These are phyloP conservation scores for Tuber microsphaerosporum DNA, from an alignment of 495 filamentous ascomycete genomes.

Conservation along the genomic window DNA sequence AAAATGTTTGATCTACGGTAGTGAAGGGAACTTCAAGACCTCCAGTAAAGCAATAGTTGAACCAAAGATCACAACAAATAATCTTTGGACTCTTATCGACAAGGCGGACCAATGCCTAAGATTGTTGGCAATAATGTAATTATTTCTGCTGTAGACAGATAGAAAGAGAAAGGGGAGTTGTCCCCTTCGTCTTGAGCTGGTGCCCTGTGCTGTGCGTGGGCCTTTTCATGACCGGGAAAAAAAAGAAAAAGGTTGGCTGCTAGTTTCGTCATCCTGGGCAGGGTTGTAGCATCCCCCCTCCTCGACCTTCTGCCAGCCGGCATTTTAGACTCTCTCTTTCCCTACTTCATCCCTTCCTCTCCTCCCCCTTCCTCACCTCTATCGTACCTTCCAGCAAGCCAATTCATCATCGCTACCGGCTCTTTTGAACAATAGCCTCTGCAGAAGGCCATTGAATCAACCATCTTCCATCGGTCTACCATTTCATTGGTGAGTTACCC, in stretches of 20 bases:
- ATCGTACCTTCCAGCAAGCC: conserved; percentile 18
- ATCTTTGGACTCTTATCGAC: background rate
- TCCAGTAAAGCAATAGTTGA: background rate
- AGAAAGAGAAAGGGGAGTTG: background rate
- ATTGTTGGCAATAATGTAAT: background rate
- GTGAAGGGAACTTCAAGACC: background rate
- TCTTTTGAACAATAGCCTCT: conserved; percentile 4
- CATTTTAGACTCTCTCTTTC: conserved; percentile 22
- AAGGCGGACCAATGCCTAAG: background rate
- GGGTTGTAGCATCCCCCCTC: conserved; percentile 28
- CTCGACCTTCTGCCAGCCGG: conserved; percentile 19
- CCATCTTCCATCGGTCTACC: conserved; percentile 16
- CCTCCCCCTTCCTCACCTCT: conserved; percentile 14
- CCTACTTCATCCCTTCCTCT: conserved; percentile 24
- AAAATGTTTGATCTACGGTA: background rate
- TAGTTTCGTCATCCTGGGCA: conserved; percentile 35
- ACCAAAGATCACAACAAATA: background rate
- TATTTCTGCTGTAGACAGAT: background rate
- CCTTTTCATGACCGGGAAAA: background rate
- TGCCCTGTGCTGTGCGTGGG: background rate
- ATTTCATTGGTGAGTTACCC: conserved; percentile 29
- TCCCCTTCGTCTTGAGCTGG: background rate
- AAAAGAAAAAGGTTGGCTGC: conserved; percentile 27
- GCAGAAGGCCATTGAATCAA: conserved; percentile 4
- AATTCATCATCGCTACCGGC: conserved; percentile 15